Evolutionary conservation across 495 filamentous ascomycete species (phyloP).

Genomic region (Beverwykella pulmonaria): DNA sequence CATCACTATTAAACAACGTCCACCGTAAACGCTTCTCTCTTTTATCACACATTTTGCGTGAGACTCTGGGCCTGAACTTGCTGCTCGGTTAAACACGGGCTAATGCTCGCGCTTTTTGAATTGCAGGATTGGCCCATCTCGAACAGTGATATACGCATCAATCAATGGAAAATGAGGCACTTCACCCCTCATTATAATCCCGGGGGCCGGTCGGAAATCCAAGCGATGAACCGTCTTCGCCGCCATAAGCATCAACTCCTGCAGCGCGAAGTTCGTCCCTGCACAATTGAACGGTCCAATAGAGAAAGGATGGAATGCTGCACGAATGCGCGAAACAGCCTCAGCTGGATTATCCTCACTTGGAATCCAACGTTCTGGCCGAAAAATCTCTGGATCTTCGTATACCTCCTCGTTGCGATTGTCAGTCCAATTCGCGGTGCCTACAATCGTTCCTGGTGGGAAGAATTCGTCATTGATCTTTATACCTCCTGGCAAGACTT

Average conservation of each 20-base stretch:
- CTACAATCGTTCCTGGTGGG: conserved; percentile 49
- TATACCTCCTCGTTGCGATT: conserved; percentile 27
- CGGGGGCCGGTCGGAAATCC: conserved; percentile 6
- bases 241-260: conserved; percentile 32
- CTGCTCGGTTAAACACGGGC: neutral
- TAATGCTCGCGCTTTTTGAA: neutral
- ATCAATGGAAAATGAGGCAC: conserved; percentile 3
- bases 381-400: conserved; percentile 15
- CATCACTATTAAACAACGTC: too few relatives aligned
- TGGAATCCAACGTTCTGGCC: conserved; percentile 38
- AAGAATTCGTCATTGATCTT: conserved; percentile 55
- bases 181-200: neutral
- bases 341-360: neutral
- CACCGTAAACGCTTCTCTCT: too few relatives aligned
- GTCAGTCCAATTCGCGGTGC: conserved; percentile 25
- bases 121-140: conserved; percentile 15
- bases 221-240: conserved; percentile 35
- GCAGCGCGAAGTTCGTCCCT: conserved; percentile 23
- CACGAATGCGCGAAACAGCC: neutral
- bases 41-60: too few relatives aligned
- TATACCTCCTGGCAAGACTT: conserved; percentile 64
- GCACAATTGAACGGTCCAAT: conserved; percentile 25
- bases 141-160: conserved; percentile 12
- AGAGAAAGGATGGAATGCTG: conserved; percentile 21
- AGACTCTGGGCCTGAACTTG: too few relatives aligned